Percentiles rank a stretch among this genome's conserved stretches.
Evolutionary conservation across 1,139 yeast species (phyloP).

Genomic region (Hemisphaericaspora subhashii): DNA sequence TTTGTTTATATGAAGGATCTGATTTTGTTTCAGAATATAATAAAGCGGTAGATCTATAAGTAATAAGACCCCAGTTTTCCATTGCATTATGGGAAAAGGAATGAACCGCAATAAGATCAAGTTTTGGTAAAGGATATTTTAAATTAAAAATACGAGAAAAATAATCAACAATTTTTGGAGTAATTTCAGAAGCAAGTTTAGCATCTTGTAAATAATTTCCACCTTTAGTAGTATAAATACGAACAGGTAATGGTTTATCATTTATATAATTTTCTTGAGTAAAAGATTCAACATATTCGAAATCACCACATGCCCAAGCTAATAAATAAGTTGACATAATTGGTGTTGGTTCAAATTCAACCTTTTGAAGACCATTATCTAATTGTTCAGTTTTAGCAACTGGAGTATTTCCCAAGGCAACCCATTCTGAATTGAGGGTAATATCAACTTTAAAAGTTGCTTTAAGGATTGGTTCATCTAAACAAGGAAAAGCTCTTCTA

Average conservation of each 20-base stretch:
- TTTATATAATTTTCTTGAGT: slow-evolving; percentile 24
- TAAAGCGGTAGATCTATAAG: slow-evolving; percentile 77
- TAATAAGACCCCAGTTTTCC: slow-evolving; percentile 90
- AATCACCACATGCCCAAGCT: slow-evolving; percentile 78
- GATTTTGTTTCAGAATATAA: slow-evolving; percentile 66
- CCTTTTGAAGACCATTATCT: slow-evolving; percentile 18
- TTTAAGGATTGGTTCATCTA: slow-evolving; percentile 77
- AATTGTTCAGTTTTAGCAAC: slow-evolving; percentile 23
- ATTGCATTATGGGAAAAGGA: slow-evolving; percentile 79
- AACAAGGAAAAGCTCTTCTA: slow-evolving; percentile 81
- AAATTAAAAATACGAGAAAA: slow-evolving; percentile 65
- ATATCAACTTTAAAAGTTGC: slow-evolving; percentile 69
- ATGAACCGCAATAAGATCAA: slow-evolving; percentile 76
- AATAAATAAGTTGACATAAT: slow-evolving; percentile 73
- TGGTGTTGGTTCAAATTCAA: slow-evolving; percentile 54
- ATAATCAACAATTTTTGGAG: slow-evolving; percentile 67
- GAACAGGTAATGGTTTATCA: slow-evolving; percentile 66
- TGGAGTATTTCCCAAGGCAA: slow-evolving; percentile 78
- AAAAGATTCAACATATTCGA: slow-evolving; percentile 65
- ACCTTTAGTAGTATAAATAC: slow-evolving; percentile 75
- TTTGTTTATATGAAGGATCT: slow-evolving; percentile 65
- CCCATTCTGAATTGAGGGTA: slow-evolving; percentile 54
- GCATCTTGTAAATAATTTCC: slow-evolving; percentile 55
- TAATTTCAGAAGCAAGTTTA: slow-evolving; percentile 59
- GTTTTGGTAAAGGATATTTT: slow-evolving; percentile 70